Evolutionary conservation across 257 asterid species (phyloP).

Genomic region (Solanum neorickii): DNA sequence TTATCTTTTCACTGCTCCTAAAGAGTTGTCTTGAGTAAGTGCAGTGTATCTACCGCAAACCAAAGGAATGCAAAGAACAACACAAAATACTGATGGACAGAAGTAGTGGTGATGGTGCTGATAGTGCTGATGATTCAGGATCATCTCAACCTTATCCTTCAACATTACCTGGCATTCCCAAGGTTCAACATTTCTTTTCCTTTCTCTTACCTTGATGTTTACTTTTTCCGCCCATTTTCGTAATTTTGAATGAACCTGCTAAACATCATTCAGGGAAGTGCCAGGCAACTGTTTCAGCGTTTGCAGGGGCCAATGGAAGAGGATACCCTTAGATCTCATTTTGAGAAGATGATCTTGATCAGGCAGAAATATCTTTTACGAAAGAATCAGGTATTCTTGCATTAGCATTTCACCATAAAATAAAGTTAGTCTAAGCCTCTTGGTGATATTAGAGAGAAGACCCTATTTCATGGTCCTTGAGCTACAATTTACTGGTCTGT

Average conservation of each 20-base stretch:
- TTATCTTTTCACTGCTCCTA: not conserved
- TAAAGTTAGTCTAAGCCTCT: not conserved
- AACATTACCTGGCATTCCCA: slow-evolving; percentile 94
- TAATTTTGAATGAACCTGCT: slow-evolving; percentile 4
- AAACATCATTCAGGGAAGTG: slow-evolving; percentile 73
- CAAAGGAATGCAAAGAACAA: slow-evolving; percentile 94
- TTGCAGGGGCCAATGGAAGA: slow-evolving; percentile 98
- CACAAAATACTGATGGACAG: slow-evolving; percentile 65
- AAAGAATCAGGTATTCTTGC: slow-evolving; percentile 51
- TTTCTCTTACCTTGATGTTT: not conserved
- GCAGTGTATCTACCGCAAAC: slow-evolving; percentile 80
- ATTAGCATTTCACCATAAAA: not conserved
- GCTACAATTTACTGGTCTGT: not conserved
- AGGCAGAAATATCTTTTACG: slow-evolving; percentile 46
- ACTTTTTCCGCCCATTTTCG: not conserved
- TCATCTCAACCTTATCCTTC: slow-evolving; percentile 91
- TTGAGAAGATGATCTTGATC: slow-evolving; percentile 72
- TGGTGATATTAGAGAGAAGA: not conserved
- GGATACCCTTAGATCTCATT: slow-evolving; percentile 82
- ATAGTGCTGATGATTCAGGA: slow-evolving; percentile 95
- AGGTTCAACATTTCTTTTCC: slow-evolving; percentile 30
- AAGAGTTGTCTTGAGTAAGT: not conserved
- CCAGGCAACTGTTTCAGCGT: slow-evolving; percentile 89
- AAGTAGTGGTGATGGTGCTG: slow-evolving; percentile 80
- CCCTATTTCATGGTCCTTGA: not conserved